Evolutionary conservation across 345 rosid genomes (phyloP).

Genomic region (Brassica carinata): DNA sequence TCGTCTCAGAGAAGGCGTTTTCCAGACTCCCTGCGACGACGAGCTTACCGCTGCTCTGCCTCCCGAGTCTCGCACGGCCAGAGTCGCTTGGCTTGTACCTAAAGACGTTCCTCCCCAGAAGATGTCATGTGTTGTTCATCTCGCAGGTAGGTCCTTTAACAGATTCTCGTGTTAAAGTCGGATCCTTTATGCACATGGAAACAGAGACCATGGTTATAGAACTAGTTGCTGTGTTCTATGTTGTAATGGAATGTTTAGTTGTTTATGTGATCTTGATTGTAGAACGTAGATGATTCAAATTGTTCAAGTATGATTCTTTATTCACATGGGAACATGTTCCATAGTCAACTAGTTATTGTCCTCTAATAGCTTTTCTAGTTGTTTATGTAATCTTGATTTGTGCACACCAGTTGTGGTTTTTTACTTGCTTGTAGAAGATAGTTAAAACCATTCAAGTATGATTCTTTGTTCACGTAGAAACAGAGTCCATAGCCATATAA

Average conservation of each 20-base stretch:
- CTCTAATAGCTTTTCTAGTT: not conserved
- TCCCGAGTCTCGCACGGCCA: slow-evolving; percentile 75
- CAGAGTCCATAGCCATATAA: too few species aligned
- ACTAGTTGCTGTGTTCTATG: not conserved
- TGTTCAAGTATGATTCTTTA: not conserved
- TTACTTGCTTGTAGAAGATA: not conserved
- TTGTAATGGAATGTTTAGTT: too few species aligned
- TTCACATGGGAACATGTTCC: not conserved
- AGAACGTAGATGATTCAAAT: not conserved
- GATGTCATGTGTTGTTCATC: slow-evolving; percentile 97
- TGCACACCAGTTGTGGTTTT: not conserved
- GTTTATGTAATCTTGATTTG: slow-evolving; percentile 6
- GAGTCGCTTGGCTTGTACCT: slow-evolving; percentile 86
- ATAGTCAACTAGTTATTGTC: not conserved
- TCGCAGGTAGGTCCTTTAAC: slow-evolving; percentile 57
- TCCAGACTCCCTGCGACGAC: slow-evolving; percentile 79
- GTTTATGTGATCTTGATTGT: too few species aligned
- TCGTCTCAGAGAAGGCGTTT: slow-evolving; percentile 78
- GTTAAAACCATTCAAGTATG: too few species aligned
- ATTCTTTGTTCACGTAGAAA: too few species aligned
- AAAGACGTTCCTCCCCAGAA: slow-evolving; percentile 72
- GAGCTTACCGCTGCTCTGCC: slow-evolving; percentile 78
- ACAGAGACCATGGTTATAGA: not conserved
- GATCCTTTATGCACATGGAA: not conserved
- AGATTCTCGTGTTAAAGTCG: not conserved